Base-by-base conservation (phyloP, 2,329 filamentous ascomycete species). In the Clonostachys rosea region DNA sequence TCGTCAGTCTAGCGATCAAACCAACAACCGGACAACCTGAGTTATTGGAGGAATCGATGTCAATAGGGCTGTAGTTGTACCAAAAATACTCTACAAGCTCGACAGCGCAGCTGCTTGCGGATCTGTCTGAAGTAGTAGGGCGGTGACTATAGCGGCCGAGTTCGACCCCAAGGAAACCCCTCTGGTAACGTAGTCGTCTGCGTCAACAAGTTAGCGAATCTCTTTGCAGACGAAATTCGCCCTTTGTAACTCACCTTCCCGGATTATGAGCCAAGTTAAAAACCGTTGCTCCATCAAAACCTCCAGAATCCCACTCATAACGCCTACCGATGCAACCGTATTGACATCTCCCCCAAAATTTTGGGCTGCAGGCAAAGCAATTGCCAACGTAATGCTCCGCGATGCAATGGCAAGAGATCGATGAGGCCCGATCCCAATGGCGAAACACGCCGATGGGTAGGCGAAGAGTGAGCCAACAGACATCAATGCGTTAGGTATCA, bases 161-260 rank as follows among this genome's bases (percentile, higher is more conserved):
- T 83, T 83, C 2, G 75, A 76, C 5, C 80, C 79, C 16, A 83
- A 59, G 2, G 78, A 78, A 5, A 84, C 77, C 9, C 81, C 80
- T n/a, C 78, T 65, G 2, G 79, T 83, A 34, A 84, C 78, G 50
- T 83, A 84, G 59, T 83, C 81, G 53, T 83, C 79, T 75, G 42
- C n/a, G 12, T 30, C 9, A 30, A 30, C 24, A 30, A 30, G 24
- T 30, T 30, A 30, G 24, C 3, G 24, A 30, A 10, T 8, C 24
- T 30, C 9, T 30, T 10, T 9, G 24, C 24, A 10, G 24, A 30
- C 24, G 18, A 4, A 30, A 30, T 10, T 10, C 24, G 24, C 9
- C 8, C 24, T 30, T 30, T 30, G 9, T 10, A 30, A 30, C 65
- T 55, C 47, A 74, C 74, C 74, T 60, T 81, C 74, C 0, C 77